These are phyloP conservation scores for Globisporangium acanthophoron DNA, from an alignment of 352 stramenopile genomes.

Conservation along the genomic window DNA sequence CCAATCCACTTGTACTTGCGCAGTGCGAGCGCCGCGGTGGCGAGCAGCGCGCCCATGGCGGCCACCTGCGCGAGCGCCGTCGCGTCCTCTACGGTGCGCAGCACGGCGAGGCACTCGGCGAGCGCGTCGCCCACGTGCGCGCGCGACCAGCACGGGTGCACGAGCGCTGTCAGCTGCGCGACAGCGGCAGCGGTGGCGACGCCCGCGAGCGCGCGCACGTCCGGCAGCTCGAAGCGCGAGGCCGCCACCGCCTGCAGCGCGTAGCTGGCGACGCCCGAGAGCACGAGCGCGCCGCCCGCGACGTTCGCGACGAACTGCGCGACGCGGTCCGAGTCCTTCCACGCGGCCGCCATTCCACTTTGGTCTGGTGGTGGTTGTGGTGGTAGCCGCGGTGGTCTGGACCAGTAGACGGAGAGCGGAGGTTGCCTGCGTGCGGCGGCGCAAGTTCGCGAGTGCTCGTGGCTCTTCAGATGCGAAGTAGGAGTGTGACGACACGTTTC, in stretches of 20 bases:
- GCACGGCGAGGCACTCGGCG: conserved; percentile 26
- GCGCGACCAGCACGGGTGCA: conserved; percentile 13
- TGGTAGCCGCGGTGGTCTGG: not conserved
- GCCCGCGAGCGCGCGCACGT: conserved; percentile 9
- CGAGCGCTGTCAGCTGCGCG: conserved; percentile 11
- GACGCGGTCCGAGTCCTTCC: conserved; percentile 58
- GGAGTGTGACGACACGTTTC: too few species aligned
- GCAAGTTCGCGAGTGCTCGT: too few species aligned
- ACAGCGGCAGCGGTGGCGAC: not conserved
- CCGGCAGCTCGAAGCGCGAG: conserved; percentile 25
- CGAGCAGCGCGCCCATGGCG: conserved; percentile 17
- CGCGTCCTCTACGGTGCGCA: conserved; percentile 25
- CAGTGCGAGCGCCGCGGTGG: conserved; percentile 18
- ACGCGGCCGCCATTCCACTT: conserved; percentile 9
- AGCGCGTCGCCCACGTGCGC: conserved; percentile 21
- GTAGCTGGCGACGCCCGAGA: conserved; percentile 36
- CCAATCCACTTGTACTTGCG: conserved; percentile 60
- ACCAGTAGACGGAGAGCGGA: too few species aligned
- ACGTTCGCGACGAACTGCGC: conserved; percentile 64
- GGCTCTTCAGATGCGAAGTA: too few species aligned
- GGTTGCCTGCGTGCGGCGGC: too few species aligned
- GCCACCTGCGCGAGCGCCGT: conserved; percentile 28
- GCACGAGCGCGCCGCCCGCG: conserved; percentile 38
- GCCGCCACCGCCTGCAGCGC: conserved; percentile 19
- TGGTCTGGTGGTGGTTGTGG: not conserved